Evolutionary conservation across 768 basidiomycete genomes (phyloP), one percentile per base, ranked within the genome.

Genomic region (Sutorius australiensis): DNA sequence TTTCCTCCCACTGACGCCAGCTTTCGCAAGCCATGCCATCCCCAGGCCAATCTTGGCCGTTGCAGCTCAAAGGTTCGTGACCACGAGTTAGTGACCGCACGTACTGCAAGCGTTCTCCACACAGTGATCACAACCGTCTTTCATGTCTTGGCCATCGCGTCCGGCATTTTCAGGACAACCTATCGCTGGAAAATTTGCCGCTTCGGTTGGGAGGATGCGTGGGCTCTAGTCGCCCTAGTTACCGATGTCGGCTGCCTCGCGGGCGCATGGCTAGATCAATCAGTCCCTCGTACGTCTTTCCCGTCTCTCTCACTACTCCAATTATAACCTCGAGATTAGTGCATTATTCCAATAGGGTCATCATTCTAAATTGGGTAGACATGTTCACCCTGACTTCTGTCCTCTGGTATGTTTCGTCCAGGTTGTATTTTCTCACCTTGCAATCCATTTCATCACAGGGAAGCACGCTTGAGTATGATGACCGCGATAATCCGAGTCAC

Each of bases 391-490:
- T 63, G 33, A 50, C 46, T 10, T 57, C 52, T 36, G 51, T 51
- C 6, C 49, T 36, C 3, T 60, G 61, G 62, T 60, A 13, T 30
- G 54, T 48, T 47, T 49, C 12, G 5, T 45, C 13, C 12, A 12
- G 1, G 0, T 1, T 14, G 7, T 12, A 8, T 10, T 48, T 31
- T 24, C 13, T 46, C 1, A 12, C 24, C 12, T 17, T 14, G 45
- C 33, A 24, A 17, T 33, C n/a, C 21, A 48, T 36, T 37, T 2
- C 7, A 13, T 4, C 11, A 37, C 14, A 60, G 55, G 61, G 55
- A 32, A 38, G 48, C 58, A 0, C 61, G 58, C 27, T 44, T 63
- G 51, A 60, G 61, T 49, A 60, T 63, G 55, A 51, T 62, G 21
- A 16, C 46, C 5, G 34, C 48, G 1, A 36, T 62, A 17, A 48